Evolutionary conservation across 768 basidiomycete species (phyloP).

Genomic region (Lactarius vividus): DNA sequence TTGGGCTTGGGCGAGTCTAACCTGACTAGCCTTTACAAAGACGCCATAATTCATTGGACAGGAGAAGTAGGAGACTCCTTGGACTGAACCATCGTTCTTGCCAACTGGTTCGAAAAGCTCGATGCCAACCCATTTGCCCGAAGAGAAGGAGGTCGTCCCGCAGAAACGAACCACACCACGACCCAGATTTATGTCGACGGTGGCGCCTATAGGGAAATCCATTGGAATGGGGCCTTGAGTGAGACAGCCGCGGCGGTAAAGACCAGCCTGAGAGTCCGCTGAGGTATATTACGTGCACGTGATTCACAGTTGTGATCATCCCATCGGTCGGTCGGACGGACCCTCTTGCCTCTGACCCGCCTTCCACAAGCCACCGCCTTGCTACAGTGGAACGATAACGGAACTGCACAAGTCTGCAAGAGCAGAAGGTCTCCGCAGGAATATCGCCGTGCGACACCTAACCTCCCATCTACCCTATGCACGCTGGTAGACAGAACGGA

Average conservation of each 20-base stretch:
- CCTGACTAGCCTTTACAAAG: conserved; percentile 84
- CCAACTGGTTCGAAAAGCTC: conserved; percentile 81
- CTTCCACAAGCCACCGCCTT: not conserved
- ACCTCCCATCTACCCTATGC: conserved; percentile 4
- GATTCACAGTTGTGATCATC: not conserved
- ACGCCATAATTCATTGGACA: conserved; percentile 79
- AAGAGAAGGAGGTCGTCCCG: conserved; percentile 77
- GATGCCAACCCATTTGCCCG: conserved; percentile 94
- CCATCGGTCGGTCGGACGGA: not conserved
- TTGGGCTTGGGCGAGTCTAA: conserved; percentile 51
- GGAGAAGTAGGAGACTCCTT: conserved; percentile 75
- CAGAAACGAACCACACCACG: conserved; percentile 83
- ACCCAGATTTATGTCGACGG: conserved; percentile 79
- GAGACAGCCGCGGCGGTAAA: not conserved
- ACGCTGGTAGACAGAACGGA: conserved; percentile 19
- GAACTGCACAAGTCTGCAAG: not conserved
- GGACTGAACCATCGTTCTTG: conserved; percentile 94
- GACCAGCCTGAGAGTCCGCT: not conserved
- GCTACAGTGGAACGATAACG: not conserved
- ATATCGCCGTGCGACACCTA: not conserved
- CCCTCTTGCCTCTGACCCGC: not conserved
- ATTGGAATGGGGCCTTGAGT: conserved; percentile 24
- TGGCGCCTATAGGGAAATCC: conserved; percentile 60
- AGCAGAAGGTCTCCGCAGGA: not conserved
- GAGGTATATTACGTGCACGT: not conserved